Percentiles rank a stretch among this genome's conserved stretches.
These are phyloP conservation scores for Neofusicoccum kwambonambiense DNA, from an alignment of 2,329 filamentous ascomycete genomes.

Conservation along the genomic window DNA sequence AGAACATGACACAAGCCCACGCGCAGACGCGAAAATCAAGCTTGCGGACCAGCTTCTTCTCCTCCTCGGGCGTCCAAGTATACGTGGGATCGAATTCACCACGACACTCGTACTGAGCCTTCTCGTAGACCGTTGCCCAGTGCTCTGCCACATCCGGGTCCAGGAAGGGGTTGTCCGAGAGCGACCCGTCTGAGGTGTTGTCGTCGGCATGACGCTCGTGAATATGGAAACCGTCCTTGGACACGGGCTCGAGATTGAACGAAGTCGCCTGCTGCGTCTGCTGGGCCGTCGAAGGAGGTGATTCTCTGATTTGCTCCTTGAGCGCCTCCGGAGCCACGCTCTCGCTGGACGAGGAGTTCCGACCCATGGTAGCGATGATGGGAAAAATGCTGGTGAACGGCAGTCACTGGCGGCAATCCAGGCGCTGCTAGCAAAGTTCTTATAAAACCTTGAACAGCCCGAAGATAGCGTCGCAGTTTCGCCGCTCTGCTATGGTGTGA, in stretches of 20 bases:
- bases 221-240: constrained; percentile 12
- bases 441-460: not conserved
- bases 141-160: constrained; percentile 27
- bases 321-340: not conserved
- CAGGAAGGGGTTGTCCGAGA: constrained; percentile 22
- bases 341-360: constrained; percentile 14
- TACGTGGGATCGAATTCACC: constrained; percentile 51
- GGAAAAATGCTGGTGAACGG: not conserved
- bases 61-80: constrained; percentile 50
- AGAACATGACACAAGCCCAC: constrained; percentile 50
- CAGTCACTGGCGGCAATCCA: not conserved
- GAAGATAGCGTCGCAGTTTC: not conserved
- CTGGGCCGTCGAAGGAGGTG: not conserved
- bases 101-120: constrained; percentile 33
- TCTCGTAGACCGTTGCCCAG: constrained; percentile 30
- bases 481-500: constrained; percentile 16
- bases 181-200: not conserved
- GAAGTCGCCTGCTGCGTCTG: not conserved
- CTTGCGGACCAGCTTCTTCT: constrained; percentile 47
- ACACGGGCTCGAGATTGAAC: constrained; percentile 1
- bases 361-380: not conserved
- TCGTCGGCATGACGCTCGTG: constrained; percentile 1
- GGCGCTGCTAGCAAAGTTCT: not conserved
- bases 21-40: constrained; percentile 30
- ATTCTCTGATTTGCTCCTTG: not conserved